Base-by-base conservation (phyloP, 2,329 filamentous ascomycete species). In the Aspergillus hortae region DNA sequence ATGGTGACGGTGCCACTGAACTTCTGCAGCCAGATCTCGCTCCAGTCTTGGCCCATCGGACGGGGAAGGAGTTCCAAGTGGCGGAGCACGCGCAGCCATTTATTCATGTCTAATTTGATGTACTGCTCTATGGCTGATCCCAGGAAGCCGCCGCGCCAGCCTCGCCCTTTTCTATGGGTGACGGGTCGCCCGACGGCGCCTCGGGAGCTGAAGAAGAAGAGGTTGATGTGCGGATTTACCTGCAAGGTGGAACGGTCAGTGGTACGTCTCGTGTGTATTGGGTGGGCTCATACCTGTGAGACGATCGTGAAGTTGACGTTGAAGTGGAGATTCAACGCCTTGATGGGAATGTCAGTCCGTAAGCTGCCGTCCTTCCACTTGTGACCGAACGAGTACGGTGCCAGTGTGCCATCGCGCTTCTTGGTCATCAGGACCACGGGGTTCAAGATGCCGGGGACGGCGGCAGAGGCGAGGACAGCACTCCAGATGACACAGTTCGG, bases 401-500 rank as follows among this genome's bases (percentile, higher is more conserved):
- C 84, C 4, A 99, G 78, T 2, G 79, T 85, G 1, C 91, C 92
- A 54, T 91, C 83, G 15, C 80, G 78, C 48, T 82, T 88, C 75
- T 95, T 96, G 78, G 85, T 85, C 86, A 96, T 92, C 77, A 90
- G 89, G 6, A 99, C 83, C 1, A 99, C 92, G 0, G 94, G 94
- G 65, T 97, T 97, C 33, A 97, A 77, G 52, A 99, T 97, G 1
- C 94, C 94, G 0, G 94, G 94, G 0, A 99, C 94, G 4, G 94
- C 94, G 4, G 94, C 94, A 5, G 92, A 96, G 1, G 94, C 94
- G 42, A 99, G 76, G 3, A 97, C 91, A 2, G 94, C 92, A 10
- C 91, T 96, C 94, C 95, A 99, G 56, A 99, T 95, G 38, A 99
- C 94, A 67, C 94, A 99, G 74, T 99, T 91, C 0, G 94, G 94